These are phyloP conservation scores for Chlorella sp. DNA, from an alignment of 139 green algal species.

Conservation along the genomic window DNA sequence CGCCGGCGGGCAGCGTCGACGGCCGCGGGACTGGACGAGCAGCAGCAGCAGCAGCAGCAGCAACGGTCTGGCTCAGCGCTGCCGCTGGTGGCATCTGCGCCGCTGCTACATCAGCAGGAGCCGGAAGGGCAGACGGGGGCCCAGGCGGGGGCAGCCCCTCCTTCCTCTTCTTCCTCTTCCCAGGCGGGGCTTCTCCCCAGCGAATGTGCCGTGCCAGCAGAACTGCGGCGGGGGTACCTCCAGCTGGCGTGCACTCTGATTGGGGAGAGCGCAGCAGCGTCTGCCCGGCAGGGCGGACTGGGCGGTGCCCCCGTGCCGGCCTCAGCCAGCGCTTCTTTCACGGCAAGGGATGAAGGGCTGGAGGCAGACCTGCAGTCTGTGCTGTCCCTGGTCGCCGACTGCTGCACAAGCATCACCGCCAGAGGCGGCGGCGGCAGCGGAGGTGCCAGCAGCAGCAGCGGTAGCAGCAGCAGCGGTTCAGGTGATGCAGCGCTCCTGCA, in stretches of 20 bases:
- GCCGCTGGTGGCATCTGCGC: too few relatives aligned
- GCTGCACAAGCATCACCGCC: conserved; percentile 9
- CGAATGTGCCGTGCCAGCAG: neutral
- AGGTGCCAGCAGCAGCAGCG: neutral
- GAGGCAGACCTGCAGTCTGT: conserved; percentile 8
- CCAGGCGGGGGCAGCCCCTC: neutral
- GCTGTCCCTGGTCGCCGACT: conserved; percentile 16
- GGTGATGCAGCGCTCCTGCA: conserved; percentile 44
- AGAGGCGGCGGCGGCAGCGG: neutral
- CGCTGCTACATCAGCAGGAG: neutral
- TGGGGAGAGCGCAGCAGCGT: neutral
- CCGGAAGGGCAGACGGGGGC: neutral
- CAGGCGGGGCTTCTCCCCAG: too few relatives aligned
- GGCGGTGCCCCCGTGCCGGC: neutral
- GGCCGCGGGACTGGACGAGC: too few relatives aligned
- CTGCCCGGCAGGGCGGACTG: too few relatives aligned
- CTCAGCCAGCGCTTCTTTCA: neutral
- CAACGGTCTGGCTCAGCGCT: neutral
- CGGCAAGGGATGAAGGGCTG: neutral
- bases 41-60: neutral
- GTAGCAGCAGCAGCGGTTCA: neutral
- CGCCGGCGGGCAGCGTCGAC: neutral
- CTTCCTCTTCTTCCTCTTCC: too few relatives aligned
- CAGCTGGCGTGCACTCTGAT: neutral
- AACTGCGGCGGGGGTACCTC: conserved; percentile 5